Evolutionary conservation across 1,284 basidiomycete species (phyloP).

Genomic region (Cutaneotrichosporon cutaneum): DNA sequence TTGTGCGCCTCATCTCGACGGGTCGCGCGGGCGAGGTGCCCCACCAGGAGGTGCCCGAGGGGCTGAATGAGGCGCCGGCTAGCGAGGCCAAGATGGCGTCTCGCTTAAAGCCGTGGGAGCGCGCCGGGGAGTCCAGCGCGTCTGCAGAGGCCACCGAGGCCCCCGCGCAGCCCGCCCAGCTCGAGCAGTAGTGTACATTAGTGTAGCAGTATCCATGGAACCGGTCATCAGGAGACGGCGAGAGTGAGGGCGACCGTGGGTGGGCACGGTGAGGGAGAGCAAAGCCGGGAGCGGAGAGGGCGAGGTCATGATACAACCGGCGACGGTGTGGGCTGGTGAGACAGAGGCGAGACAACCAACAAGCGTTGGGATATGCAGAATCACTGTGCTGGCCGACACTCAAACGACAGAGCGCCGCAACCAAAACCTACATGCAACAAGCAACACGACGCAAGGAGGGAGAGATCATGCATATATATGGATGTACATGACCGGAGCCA

Average conservation of each 20-base stretch:
- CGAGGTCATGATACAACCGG: too few species aligned
- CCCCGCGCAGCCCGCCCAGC: neutral
- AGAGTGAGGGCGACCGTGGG: too few species aligned
- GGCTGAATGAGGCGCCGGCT: conserved; percentile 31
- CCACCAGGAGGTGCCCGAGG: conserved; percentile 34
- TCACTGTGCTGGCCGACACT: too few species aligned
- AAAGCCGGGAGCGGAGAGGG: too few species aligned
- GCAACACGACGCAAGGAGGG: neutral
- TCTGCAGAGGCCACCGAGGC: neutral
- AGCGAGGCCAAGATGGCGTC: conserved; percentile 16
- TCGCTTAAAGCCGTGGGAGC: conserved; percentile 31
- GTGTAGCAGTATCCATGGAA: neutral
- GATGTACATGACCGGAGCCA: conserved; percentile 9
- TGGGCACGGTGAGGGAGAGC: too few species aligned
- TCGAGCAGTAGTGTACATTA: neutral
- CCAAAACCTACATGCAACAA: neutral
- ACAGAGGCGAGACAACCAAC: too few species aligned
- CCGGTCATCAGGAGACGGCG: neutral
- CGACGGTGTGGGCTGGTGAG: too few species aligned
- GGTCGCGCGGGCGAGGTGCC: conserved; percentile 38
- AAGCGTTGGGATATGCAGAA: too few species aligned
- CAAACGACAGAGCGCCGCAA: too few species aligned
- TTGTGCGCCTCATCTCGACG: conserved; percentile 35
- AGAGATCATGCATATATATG: conserved; percentile 20
- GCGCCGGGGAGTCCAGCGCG: neutral